Evolutionary conservation across 805 yeast genomes (phyloP), one percentile per base, ranked within the genome.

Genomic region (Teunomyces barrocoloradensis): DNA sequence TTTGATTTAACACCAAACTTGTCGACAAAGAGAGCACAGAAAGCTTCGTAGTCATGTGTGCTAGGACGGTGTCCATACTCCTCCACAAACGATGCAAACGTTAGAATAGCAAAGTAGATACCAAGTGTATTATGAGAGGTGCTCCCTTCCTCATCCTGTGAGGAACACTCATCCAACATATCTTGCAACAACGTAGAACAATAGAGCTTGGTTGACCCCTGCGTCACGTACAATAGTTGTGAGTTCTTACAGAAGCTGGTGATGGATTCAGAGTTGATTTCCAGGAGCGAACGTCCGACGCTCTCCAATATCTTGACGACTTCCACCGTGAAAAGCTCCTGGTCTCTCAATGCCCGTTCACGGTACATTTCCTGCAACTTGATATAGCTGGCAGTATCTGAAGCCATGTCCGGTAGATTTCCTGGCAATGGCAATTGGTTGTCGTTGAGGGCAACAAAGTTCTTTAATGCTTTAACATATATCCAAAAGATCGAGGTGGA

Each of bases 321-420:
- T 13, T 69, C 66, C 1, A 46, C n/a, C 4, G 72, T 55, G 51
- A 84, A 74, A 7, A 43, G 27, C 18, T 59, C 54, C 39, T 68
- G 61, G 61, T 90, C 96, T 1, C 48, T 41, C 7, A 55, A 48
- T 1, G 87, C 83, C 56, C 84, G 85, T 1, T 60, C 66, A 13
- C 74, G 62, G 59, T 88, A 92, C 3, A 89, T 55, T 0, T 58
- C 58, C 60, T 83, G 86, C 32, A 92, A 64, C 6, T 57, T 62
- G 2, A 85, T 71, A 61, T 87, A 92, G 46, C 71, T 71, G 6
- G 66, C 63, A 0, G 96, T 84, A 51, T 82, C 81, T 0, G 96
- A 80, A 17, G 87, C 85, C 97, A 92, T 92, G 61, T 91, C 98
- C 0, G 96, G 96, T 5, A 91, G 60, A 0, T 69, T 76, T 0